Percentiles rank a stretch among this genome's conserved stretches.
These are phyloP conservation scores for Leccinum ponderosum DNA, from an alignment of 1,284 basidiomycete species.

Conservation along the genomic window DNA sequence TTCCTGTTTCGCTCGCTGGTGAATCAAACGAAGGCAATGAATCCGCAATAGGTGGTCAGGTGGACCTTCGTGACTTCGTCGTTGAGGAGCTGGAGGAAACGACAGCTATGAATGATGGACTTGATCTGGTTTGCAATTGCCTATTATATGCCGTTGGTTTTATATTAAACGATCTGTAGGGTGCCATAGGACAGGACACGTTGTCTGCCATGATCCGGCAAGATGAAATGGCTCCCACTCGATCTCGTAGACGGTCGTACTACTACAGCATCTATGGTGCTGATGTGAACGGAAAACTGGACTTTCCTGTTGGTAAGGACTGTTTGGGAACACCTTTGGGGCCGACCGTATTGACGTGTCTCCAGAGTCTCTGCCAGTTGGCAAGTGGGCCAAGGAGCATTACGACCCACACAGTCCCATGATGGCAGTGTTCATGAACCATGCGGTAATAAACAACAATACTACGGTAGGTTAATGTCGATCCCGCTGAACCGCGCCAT, in stretches of 20 bases:
- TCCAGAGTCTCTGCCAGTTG: slow-evolving; percentile 57
- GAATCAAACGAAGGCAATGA: slow-evolving; percentile 13
- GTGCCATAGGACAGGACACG: slow-evolving; percentile 63
- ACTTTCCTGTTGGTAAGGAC: slow-evolving; percentile 54
- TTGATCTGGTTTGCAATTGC: slow-evolving; percentile 35
- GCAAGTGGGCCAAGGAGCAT: slow-evolving; percentile 55
- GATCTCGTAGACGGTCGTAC: slow-evolving; percentile 54
- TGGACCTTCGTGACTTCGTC: slow-evolving; percentile 22
- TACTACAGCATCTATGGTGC: slow-evolving; percentile 41
- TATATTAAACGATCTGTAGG: slow-evolving; percentile 39
- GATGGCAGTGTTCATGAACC: slow-evolving; percentile 67
- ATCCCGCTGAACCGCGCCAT: not conserved
- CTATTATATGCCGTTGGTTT: slow-evolving; percentile 1
- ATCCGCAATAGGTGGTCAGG: slow-evolving; percentile 17
- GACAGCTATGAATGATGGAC: slow-evolving; percentile 9
- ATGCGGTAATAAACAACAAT: slow-evolving; percentile 68
- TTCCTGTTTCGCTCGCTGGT: slow-evolving; percentile 3
- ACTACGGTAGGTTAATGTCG: slow-evolving; percentile 41
- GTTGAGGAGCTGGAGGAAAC: slow-evolving; percentile 27
- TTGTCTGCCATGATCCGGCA: slow-evolving; percentile 67
- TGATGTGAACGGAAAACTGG: slow-evolving; percentile 47
- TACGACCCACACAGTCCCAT: slow-evolving; percentile 56
- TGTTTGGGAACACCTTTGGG: not conserved
- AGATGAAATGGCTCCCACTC: slow-evolving; percentile 61
- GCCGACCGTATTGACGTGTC: slow-evolving; percentile 4